phyloP scores from a whole-genome alignment of 2,329 filamentous ascomycete species.

The Lasiodiplodia gonubiensis region DNA sequence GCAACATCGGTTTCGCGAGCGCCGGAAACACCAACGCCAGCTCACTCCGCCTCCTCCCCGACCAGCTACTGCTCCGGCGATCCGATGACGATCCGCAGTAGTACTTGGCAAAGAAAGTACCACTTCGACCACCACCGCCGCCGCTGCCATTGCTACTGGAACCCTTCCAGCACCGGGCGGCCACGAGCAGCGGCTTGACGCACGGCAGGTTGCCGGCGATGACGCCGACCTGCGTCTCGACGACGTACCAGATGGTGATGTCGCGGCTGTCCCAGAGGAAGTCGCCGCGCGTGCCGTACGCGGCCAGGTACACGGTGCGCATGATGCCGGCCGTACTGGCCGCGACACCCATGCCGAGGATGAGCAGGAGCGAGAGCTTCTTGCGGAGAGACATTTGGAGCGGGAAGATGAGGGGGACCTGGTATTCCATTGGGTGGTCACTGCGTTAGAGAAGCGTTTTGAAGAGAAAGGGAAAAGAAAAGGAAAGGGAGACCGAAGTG shows the following conservation, averaged over 20 bases:
- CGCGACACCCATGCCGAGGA: constrained; percentile 41
- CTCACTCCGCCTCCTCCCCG: background rate
- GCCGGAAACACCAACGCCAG: background rate
- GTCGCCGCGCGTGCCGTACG: constrained; percentile 46
- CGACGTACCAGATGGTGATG: constrained; percentile 55
- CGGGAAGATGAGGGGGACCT: constrained; percentile 48
- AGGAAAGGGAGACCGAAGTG: background rate
- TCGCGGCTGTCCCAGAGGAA: constrained; percentile 51
- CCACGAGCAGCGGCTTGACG: constrained; percentile 50
- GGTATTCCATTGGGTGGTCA: constrained; percentile 24
- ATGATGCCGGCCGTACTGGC: constrained; percentile 50
- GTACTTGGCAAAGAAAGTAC: too few species aligned
- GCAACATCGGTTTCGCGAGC: background rate
- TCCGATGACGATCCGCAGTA: too few species aligned
- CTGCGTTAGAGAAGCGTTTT: background rate
- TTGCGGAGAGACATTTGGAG: constrained; percentile 51
- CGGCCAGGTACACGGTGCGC: constrained; percentile 45
- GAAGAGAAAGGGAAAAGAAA: background rate
- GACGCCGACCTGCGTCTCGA: constrained; percentile 53
- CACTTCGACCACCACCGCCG: too few species aligned
- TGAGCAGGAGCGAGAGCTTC: constrained; percentile 49
- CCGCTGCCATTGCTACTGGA: too few species aligned
- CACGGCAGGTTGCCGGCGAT: constrained; percentile 52
- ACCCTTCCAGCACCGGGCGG: constrained; percentile 37
- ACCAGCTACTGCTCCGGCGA: constrained; percentile 38